Conservation (phyloP, 148 eudicot genomes). For the Chenopodium formosanum region DNA sequence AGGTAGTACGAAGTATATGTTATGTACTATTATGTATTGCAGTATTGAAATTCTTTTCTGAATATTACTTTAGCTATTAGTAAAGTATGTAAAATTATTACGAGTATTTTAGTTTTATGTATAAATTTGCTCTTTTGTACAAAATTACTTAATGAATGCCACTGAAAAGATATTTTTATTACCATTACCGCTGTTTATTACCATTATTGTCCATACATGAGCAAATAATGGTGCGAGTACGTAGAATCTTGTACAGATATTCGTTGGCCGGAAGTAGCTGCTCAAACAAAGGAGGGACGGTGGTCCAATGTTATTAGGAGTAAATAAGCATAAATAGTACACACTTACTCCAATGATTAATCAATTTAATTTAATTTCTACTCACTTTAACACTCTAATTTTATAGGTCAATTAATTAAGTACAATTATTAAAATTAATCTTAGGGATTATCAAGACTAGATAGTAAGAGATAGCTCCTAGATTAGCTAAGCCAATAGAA, state of each 20-base stretch:
- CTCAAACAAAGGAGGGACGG: constrained; percentile 32
- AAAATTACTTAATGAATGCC: too few species aligned
- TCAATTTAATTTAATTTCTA: background rate
- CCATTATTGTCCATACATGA: too few species aligned
- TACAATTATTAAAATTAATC: background rate
- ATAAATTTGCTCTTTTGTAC: too few species aligned
- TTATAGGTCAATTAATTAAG: constrained; percentile 9
- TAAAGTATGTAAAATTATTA: too few species aligned
- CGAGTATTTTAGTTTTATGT: too few species aligned
- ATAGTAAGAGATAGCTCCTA: constrained; percentile 17
- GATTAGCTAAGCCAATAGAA: constrained; percentile 32
- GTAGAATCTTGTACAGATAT: background rate
- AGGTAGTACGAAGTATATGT: too few species aligned
- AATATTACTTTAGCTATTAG: too few species aligned
- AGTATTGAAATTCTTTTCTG: too few species aligned
- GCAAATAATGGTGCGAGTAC: too few species aligned
- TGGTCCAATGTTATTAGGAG: constrained; percentile 25
- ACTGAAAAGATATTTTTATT: too few species aligned
- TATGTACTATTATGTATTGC: too few species aligned
- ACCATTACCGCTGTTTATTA: too few species aligned
- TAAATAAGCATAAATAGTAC: constrained; percentile 9
- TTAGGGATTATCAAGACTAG: constrained; percentile 42
- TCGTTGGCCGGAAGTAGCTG: constrained; percentile 7
- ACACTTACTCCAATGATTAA: constrained; percentile 12
- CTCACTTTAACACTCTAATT: constrained; percentile 8